These are phyloP conservation scores for Mortierella sp. DNA, from an alignment of 371 early-diverging fungal species.

Conservation along the genomic window DNA sequence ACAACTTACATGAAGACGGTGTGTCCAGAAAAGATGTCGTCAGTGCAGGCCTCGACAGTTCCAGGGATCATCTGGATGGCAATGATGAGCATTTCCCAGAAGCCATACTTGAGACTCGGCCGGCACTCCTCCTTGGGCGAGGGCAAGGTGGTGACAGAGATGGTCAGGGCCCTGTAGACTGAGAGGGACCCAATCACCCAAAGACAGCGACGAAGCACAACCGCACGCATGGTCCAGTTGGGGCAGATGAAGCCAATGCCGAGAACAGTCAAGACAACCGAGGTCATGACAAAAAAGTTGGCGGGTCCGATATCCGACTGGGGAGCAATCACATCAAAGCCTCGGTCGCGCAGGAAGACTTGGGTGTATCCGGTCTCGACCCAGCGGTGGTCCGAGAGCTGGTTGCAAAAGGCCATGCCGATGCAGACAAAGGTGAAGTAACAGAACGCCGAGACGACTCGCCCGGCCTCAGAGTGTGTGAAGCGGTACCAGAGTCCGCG, in stretches of 20 bases:
- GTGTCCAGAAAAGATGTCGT: slow-evolving; percentile 84
- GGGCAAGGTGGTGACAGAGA: slow-evolving; percentile 80
- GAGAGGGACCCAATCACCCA: slow-evolving; percentile 74
- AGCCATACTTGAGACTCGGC: slow-evolving; percentile 60
- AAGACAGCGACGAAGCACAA: slow-evolving; percentile 68
- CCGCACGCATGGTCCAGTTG: slow-evolving; percentile 66
- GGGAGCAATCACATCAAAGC: slow-evolving; percentile 50
- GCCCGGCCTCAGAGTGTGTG: slow-evolving; percentile 44
- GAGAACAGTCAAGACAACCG: slow-evolving; percentile 61
- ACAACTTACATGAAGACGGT: slow-evolving; percentile 68
- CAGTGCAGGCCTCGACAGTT: slow-evolving; percentile 73
- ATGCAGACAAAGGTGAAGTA: slow-evolving; percentile 48
- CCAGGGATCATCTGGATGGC: slow-evolving; percentile 63
- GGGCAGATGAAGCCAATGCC: slow-evolving; percentile 63
- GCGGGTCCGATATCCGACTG: slow-evolving; percentile 55
- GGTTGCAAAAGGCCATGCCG: slow-evolving; percentile 57
- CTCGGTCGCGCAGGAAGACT: slow-evolving; percentile 46
- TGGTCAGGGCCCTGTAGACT: slow-evolving; percentile 68
- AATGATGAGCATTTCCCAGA: slow-evolving; percentile 56
- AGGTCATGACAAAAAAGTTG: slow-evolving; percentile 63
- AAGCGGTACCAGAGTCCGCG: slow-evolving; percentile 27
- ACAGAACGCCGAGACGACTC: slow-evolving; percentile 33
- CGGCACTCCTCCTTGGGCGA: slow-evolving; percentile 68
- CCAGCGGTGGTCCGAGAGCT: slow-evolving; percentile 59
- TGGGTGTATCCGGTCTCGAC: slow-evolving; percentile 49